These are phyloP conservation scores for Brasilioporus rufonigricans DNA, from an alignment of 768 basidiomycete genomes.

Conservation along the genomic window DNA sequence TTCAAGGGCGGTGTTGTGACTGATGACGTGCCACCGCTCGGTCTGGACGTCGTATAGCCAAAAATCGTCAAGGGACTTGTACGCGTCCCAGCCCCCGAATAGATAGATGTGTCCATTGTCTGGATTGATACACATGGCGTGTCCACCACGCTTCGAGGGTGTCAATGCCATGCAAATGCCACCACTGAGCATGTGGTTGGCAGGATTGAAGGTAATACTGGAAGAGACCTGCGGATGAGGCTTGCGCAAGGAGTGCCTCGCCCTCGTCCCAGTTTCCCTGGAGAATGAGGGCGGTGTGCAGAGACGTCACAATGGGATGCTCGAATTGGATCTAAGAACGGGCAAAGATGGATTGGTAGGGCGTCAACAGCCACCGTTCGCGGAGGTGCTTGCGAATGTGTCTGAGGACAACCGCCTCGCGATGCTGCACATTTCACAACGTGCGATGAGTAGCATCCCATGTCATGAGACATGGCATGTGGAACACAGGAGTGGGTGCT, in stretches of 20 bases:
- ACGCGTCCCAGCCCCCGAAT: too few relatives aligned
- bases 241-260: slow-evolving; percentile 49
- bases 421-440: slow-evolving; percentile 42
- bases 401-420: slow-evolving; percentile 61
- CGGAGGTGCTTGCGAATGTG: slow-evolving; percentile 58
- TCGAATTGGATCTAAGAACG: slow-evolving; percentile 39
- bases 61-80: too few relatives aligned
- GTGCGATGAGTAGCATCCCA: not conserved
- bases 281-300: slow-evolving; percentile 64
- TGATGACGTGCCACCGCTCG: slow-evolving; percentile 61
- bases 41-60: slow-evolving; percentile 53
- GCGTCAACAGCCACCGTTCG: slow-evolving; percentile 66
- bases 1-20: slow-evolving; percentile 49
- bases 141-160: slow-evolving; percentile 64
- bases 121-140: too few relatives aligned
- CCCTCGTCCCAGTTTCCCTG: slow-evolving; percentile 60
- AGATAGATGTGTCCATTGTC: too few relatives aligned
- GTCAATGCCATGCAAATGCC: slow-evolving; percentile 53
- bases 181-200: slow-evolving; percentile 63
- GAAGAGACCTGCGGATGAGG: slow-evolving; percentile 60
- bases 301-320: slow-evolving; percentile 64
- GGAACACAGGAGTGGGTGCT: slow-evolving; percentile 37
- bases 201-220: slow-evolving; percentile 51
- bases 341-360: slow-evolving; percentile 39
- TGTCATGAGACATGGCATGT: not conserved